These are phyloP conservation scores for Orbilia oligospora DNA, from an alignment of 2,329 filamentous ascomycete species.

Conservation along the genomic window DNA sequence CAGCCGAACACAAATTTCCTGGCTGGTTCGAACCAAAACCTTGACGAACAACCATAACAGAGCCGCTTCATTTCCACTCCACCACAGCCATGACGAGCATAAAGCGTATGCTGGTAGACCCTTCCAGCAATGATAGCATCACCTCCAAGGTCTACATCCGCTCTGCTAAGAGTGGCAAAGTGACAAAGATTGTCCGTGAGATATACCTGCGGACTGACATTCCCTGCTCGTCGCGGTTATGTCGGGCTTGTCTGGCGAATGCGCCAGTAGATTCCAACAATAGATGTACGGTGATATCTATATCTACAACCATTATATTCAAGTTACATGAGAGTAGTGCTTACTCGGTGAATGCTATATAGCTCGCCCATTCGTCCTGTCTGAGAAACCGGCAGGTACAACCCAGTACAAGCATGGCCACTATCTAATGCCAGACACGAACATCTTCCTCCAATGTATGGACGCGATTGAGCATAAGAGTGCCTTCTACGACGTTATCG, in stretches of 20 bases:
- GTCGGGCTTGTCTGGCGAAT: constrained; percentile 79
- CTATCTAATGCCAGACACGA: constrained; percentile 95
- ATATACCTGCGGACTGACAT: constrained; percentile 97
- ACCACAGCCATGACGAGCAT: constrained; percentile 74
- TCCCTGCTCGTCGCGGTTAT: constrained; percentile 93
- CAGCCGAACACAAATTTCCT: constrained; percentile 42
- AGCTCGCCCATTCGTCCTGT: constrained; percentile 89
- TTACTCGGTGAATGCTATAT: constrained; percentile 34
- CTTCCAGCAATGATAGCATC: constrained; percentile 78
- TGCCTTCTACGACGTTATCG: constrained; percentile 95
- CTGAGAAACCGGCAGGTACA: constrained; percentile 87
- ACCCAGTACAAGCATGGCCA: constrained; percentile 87
- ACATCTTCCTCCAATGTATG: constrained; percentile 95
- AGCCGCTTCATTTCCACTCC: constrained; percentile 37
- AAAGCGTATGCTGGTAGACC: constrained; percentile 73
- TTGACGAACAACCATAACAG: constrained; percentile 20
- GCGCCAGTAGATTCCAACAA: constrained; percentile 85
- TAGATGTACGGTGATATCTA: constrained; percentile 72
- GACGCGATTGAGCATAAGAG: constrained; percentile 93
- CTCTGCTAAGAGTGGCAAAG: constrained; percentile 94
- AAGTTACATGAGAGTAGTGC: constrained; percentile 5
- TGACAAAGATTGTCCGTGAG: constrained; percentile 98
- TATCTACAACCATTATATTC: background rate
- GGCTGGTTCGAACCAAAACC: constrained; percentile 15
- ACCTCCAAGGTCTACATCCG: constrained; percentile 96